Conservation (phyloP, 768 basidiomycete genomes). For the Leccinum imitatum region DNA sequence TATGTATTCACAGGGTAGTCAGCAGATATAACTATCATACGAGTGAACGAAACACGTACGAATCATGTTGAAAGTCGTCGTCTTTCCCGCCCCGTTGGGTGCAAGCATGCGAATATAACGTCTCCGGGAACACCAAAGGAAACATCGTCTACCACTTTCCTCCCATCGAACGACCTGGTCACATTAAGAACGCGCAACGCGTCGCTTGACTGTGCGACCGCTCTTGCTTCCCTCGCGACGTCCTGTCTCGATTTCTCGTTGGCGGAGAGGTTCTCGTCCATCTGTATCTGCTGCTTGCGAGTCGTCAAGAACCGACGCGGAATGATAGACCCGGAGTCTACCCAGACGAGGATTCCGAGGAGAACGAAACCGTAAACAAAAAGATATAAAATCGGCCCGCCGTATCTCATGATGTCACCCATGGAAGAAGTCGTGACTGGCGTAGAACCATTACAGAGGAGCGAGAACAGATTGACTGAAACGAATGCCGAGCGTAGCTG, state of each 20-base stretch:
- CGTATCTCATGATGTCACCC: slow-evolving; percentile 58
- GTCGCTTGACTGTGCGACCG: slow-evolving; percentile 50
- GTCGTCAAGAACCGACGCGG: slow-evolving; percentile 37
- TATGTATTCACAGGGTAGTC: slow-evolving; percentile 22
- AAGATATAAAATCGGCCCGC: slow-evolving; percentile 76
- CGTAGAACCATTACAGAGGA: slow-evolving; percentile 61
- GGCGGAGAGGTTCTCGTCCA: slow-evolving; percentile 14
- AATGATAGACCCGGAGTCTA: slow-evolving; percentile 63
- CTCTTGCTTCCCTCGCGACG: slow-evolving; percentile 52
- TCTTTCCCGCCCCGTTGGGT: slow-evolving; percentile 84
- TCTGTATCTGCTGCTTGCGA: slow-evolving; percentile 13
- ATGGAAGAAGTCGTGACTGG: slow-evolving; percentile 47
- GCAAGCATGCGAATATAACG: slow-evolving; percentile 71
- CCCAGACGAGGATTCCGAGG: slow-evolving; percentile 64
- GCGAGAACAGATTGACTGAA: slow-evolving; percentile 74
- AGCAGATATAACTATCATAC: background rate
- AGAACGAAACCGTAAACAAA: slow-evolving; percentile 58
- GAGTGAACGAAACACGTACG: slow-evolving; percentile 42
- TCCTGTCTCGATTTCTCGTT: slow-evolving; percentile 41
- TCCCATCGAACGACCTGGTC: slow-evolving; percentile 56
- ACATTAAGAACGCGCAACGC: slow-evolving; percentile 61
- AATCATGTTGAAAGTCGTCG: slow-evolving; percentile 79
- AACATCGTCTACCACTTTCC: slow-evolving; percentile 70
- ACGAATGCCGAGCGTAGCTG: slow-evolving; percentile 69
- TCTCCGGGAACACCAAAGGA: slow-evolving; percentile 63